Evolutionary conservation across 257 asterid genomes (phyloP).

Genomic region (Solanum arcanum): DNA sequence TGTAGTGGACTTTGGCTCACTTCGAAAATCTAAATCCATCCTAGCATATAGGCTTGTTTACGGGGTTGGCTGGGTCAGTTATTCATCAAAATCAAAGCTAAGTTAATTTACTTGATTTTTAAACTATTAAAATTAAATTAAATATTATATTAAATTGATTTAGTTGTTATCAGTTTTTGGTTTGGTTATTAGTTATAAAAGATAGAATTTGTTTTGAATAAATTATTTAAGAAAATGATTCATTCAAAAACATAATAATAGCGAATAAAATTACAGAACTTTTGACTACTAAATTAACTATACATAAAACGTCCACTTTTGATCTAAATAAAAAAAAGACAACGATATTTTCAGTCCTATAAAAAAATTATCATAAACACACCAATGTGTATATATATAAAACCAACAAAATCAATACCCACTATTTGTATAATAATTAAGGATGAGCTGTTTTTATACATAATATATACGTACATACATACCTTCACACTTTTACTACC

Average conservation of each 20-base stretch:
- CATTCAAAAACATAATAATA: too few species aligned
- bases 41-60: not conserved
- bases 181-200: too few species aligned
- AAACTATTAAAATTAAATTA: not conserved
- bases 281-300: rapidly evolving
- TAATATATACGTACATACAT: not conserved
- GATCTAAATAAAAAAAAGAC: not conserved
- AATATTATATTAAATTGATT: too few species aligned
- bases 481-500: not conserved
- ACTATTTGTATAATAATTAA: too few species aligned
- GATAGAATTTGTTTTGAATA: too few species aligned
- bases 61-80: not conserved
- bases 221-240: too few species aligned
- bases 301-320: not conserved
- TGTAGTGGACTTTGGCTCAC: not conserved
- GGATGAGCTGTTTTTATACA: too few species aligned
- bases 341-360: rapidly evolving
- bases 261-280: too few species aligned
- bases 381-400: too few species aligned
- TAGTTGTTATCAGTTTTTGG: not conserved
- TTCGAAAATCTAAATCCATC: not conserved
- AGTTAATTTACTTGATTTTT: not conserved
- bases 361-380: too few species aligned
- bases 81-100: not conserved
- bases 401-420: too few species aligned